A percentile compares a stretch with the other conserved stretches of the same genome.
These are phyloP conservation scores for Eutrema yunnanense DNA, from an alignment of 345 rosid genomes.

Conservation along the genomic window DNA sequence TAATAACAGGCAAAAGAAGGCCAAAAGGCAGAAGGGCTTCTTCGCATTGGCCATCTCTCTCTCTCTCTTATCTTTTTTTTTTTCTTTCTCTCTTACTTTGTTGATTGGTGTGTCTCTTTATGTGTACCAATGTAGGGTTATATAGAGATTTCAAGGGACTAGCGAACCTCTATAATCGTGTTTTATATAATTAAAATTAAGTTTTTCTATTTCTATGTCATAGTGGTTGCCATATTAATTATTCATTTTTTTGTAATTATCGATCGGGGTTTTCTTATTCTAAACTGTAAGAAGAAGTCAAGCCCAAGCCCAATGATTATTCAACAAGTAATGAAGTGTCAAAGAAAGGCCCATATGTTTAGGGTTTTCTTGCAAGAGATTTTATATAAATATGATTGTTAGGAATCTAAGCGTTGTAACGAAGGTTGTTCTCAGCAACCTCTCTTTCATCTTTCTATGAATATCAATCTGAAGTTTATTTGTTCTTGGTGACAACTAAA, in stretches of 20 bases:
- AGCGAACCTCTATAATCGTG: constrained; percentile 7
- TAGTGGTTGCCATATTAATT: constrained; percentile 11
- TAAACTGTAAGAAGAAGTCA: no score
- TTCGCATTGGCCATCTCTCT: constrained; percentile 29
- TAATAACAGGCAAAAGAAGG: constrained; percentile 38
- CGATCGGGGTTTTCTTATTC: constrained; percentile 3
- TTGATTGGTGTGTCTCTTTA: constrained; percentile 12
- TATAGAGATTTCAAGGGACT: constrained; percentile 22
- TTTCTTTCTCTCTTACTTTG: not conserved
- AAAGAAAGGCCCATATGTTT: no score
- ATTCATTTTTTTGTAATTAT: not conserved
- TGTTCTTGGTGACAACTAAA: no score
- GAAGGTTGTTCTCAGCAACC: no score
- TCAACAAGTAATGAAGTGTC: no score
- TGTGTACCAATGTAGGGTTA: constrained; percentile 12
- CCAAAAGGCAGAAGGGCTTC: constrained; percentile 10
- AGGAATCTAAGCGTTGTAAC: no score
- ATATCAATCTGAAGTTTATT: no score
- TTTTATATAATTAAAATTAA: constrained; percentile 3
- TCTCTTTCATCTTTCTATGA: no score
- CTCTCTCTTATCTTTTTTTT: not conserved
- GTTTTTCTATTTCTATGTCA: constrained; percentile 11
- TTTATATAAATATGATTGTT: no score
- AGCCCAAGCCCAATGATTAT: no score
- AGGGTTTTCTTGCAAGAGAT: no score